phyloP scores from a whole-genome alignment of 768 basidiomycete species.

The Naganishia vishniacii region DNA sequence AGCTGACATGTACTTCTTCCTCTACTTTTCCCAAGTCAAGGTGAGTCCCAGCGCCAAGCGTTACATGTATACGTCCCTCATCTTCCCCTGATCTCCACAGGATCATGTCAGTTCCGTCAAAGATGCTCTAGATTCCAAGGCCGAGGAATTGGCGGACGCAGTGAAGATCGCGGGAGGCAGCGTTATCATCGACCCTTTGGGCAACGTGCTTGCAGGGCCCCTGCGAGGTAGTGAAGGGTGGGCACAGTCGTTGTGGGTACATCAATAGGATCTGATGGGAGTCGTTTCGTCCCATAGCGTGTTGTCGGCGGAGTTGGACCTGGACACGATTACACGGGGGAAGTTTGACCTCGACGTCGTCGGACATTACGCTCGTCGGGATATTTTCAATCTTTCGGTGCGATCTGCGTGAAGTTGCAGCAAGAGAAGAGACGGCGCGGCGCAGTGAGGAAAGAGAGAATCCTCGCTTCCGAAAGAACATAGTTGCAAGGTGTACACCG shows the following conservation, averaged over 20 bases:
- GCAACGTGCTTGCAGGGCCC: slow-evolving; percentile 60
- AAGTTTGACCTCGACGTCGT: slow-evolving; percentile 62
- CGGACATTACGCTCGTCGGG: slow-evolving; percentile 60
- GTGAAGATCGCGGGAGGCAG: slow-evolving; percentile 62
- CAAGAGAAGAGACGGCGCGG: too few species aligned
- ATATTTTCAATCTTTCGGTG: slow-evolving; percentile 29
- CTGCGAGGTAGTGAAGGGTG: slow-evolving; percentile 56
- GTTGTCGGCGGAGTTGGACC: slow-evolving; percentile 54
- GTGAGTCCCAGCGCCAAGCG: neutral
- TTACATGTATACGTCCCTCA: neutral
- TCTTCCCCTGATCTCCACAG: slow-evolving; percentile 57
- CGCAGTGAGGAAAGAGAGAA: too few species aligned
- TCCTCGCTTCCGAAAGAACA: too few species aligned
- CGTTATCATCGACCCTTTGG: slow-evolving; percentile 59
- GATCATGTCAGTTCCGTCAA: slow-evolving; percentile 34
- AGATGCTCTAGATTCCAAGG: slow-evolving; percentile 52
- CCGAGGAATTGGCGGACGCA: slow-evolving; percentile 51
- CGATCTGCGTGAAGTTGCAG: neutral
- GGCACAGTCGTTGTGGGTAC: slow-evolving; percentile 48
- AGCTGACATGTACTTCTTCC: neutral
- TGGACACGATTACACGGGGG: slow-evolving; percentile 57
- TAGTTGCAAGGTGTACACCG: too few species aligned
- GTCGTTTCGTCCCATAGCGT: neutral
- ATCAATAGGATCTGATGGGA: neutral
- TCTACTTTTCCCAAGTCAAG: slow-evolving; percentile 15